Conservation (phyloP, 2,329 filamentous ascomycete genomes). For the Tolypocladium endophyticum region DNA sequence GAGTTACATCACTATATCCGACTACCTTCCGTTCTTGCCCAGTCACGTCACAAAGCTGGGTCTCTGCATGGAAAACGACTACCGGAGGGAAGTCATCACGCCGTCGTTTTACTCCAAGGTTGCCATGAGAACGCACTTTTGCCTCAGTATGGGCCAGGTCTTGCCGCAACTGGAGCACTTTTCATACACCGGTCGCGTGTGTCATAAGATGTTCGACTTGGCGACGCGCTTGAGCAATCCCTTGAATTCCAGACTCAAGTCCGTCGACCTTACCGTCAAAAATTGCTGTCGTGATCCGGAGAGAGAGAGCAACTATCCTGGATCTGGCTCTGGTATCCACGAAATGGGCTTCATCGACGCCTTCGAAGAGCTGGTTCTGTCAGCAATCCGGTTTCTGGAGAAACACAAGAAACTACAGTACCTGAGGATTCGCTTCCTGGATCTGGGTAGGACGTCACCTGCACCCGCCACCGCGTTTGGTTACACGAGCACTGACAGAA, state of each 20-base stretch:
- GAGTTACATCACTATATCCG: constrained; percentile 59
- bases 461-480: not conserved
- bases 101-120: constrained; percentile 53
- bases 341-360: constrained; percentile 62
- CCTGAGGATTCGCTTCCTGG: constrained; percentile 64
- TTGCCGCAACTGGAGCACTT: constrained; percentile 55
- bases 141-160: constrained; percentile 49
- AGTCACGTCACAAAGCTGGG: constrained; percentile 50
- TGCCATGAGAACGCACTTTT: constrained; percentile 51
- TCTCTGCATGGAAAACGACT: constrained; percentile 62
- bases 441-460: constrained; percentile 42
- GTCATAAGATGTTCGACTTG: constrained; percentile 55
- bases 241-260: constrained; percentile 44
- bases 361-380: constrained; percentile 58
- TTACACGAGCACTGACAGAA: constrained; percentile 11
- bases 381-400: constrained; percentile 50
- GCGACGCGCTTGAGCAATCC: constrained; percentile 39
- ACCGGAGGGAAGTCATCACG: constrained; percentile 51
- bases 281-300: constrained; percentile 55
- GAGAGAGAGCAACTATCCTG: constrained; percentile 43
- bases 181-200: constrained; percentile 62
- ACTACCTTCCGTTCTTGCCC: constrained; percentile 49
- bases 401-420: constrained; percentile 49
- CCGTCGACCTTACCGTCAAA: constrained; percentile 62
- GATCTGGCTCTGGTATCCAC: constrained; percentile 58